A percentile compares a stretch with the other conserved stretches of the same genome.
Evolutionary conservation across 2,329 filamentous ascomycete species (phyloP).

Genomic region (Clarireedia monteithiana): DNA sequence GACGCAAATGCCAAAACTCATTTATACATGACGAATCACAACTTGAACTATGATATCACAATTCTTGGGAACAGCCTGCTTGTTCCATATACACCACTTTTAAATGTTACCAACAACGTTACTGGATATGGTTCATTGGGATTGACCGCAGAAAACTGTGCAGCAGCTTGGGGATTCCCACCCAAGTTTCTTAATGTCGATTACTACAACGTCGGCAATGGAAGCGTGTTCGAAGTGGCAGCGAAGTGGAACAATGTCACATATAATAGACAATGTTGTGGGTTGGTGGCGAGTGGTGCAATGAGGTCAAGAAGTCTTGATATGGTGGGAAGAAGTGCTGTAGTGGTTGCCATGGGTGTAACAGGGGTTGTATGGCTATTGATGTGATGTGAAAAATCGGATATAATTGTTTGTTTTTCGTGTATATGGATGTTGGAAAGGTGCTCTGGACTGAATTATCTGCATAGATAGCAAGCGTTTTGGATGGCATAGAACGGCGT

Average conservation of each 20-base stretch:
- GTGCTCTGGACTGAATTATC: too few species aligned
- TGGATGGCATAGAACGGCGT: too few species aligned
- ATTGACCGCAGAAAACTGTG: constrained; percentile 53
- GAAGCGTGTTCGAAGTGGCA: constrained; percentile 71
- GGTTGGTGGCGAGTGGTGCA: constrained; percentile 20
- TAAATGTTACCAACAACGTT: constrained; percentile 66
- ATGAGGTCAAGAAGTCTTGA: not conserved
- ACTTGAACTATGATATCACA: constrained; percentile 72
- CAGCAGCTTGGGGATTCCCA: constrained; percentile 52
- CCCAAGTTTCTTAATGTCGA: constrained; percentile 79
- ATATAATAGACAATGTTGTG: constrained; percentile 54
- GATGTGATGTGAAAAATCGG: not conserved
- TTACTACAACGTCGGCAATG: constrained; percentile 64
- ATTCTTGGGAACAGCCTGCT: constrained; percentile 56
- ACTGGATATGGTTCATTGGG: constrained; percentile 61
- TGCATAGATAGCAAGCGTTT: too few species aligned
- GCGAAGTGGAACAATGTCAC: constrained; percentile 65
- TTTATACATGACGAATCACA: constrained; percentile 84
- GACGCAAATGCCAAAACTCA: constrained; percentile 46
- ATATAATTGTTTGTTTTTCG: too few species aligned
- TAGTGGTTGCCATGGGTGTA: not conserved
- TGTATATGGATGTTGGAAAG: too few species aligned
- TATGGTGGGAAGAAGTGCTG: not conserved
- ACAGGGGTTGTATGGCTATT: not conserved
- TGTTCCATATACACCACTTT: constrained; percentile 61